Conservation (phyloP, 2,329 filamentous ascomycete species). For the Cladobotryum protrusum region DNA sequence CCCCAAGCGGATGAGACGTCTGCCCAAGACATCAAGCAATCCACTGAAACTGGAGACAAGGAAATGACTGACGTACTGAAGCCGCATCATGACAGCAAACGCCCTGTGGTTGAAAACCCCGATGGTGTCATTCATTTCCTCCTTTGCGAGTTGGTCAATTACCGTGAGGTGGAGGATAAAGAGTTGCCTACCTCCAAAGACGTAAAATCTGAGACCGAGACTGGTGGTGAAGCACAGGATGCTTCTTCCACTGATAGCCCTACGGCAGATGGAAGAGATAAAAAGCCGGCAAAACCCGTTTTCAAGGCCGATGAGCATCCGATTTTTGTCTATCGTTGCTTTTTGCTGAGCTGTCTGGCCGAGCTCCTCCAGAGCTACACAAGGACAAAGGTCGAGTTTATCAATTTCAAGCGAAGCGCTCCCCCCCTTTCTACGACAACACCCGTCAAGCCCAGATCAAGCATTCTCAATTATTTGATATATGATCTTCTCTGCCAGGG, state of each 20-base stretch:
- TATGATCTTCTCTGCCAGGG: constrained; percentile 64
- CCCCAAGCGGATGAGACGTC: constrained; percentile 12
- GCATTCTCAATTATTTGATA: constrained; percentile 88
- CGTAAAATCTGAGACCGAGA: constrained; percentile 28
- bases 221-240: constrained; percentile 19
- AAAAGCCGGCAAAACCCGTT: constrained; percentile 61
- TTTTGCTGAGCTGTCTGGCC: constrained; percentile 83
- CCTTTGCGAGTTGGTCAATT: constrained; percentile 84
- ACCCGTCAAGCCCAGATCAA: constrained; percentile 88
- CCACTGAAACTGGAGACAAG: constrained; percentile 54
- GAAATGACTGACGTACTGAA: constrained; percentile 62
- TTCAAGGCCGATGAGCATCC: constrained; percentile 93
- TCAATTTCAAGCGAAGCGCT: constrained; percentile 94
- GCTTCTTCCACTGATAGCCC: constrained; percentile 26
- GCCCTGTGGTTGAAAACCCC: constrained; percentile 81
- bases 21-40: constrained; percentile 48
- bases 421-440: constrained; percentile 77
- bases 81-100: constrained; percentile 59
- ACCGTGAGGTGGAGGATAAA: constrained; percentile 87
- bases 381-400: constrained; percentile 94
- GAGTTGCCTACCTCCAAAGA: constrained; percentile 46
- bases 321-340: constrained; percentile 94
- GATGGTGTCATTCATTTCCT: constrained; percentile 95
- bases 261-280: constrained; percentile 42
- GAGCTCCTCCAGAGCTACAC: constrained; percentile 91